Evolutionary conservation across 768 basidiomycete species (phyloP).

Genomic region (Podaxis rugospora): DNA sequence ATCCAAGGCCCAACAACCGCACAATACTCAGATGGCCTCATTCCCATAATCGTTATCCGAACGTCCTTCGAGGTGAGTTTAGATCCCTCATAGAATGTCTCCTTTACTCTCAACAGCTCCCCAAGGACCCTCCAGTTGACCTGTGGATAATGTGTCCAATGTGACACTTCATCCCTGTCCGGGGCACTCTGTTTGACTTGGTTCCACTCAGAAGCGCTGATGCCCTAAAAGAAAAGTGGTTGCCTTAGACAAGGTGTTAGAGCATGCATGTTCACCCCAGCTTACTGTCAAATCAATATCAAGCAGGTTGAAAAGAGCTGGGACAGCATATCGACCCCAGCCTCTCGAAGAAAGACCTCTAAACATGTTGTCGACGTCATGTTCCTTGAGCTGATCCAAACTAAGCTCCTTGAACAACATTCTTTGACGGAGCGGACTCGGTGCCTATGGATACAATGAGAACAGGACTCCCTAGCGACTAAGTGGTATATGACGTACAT

Average conservation of each 20-base stretch:
- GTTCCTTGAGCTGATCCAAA: background rate
- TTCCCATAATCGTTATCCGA: background rate
- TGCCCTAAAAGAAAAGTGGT: background rate
- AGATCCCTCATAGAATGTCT: background rate
- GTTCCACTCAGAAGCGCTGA: background rate
- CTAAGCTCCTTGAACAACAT: background rate
- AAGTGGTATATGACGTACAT: background rate
- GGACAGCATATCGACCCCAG: background rate
- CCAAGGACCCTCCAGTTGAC: background rate
- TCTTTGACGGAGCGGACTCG: background rate
- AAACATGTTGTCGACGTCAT: background rate
- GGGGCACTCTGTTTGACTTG: background rate
- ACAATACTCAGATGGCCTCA: background rate
- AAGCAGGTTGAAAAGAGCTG: no score
- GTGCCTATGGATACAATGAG: background rate
- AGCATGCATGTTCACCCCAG: no score
- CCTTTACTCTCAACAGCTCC: background rate
- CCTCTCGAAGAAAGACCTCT: background rate
- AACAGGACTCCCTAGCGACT: background rate
- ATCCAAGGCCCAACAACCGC: background rate
- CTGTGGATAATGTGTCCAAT: background rate
- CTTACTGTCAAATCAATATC: background rate
- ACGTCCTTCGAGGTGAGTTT: background rate
- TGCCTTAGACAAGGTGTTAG: no score
- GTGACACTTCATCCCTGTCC: background rate